Percentiles rank a stretch among this genome's conserved stretches.
Evolutionary conservation across 805 yeast genomes (phyloP).

Genomic region (Wickerhamomyces bovis): DNA sequence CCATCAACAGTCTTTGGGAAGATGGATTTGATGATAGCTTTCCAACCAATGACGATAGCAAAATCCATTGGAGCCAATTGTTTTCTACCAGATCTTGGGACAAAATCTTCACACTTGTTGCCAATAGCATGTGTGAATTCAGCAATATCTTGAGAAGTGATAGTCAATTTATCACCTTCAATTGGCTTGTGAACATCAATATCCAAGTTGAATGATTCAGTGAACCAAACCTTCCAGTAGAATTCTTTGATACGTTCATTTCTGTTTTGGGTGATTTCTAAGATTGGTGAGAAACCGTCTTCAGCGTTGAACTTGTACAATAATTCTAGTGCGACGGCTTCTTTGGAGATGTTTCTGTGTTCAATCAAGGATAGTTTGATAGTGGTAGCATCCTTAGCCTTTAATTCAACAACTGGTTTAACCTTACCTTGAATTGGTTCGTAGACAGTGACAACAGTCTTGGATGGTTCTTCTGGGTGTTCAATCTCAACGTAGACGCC

Average conservation of each 20-base stretch:
- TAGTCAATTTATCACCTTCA: constrained; percentile 59
- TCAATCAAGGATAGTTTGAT: constrained; percentile 78
- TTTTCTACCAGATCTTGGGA: constrained; percentile 75
- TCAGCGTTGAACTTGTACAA: constrained; percentile 73
- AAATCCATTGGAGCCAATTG: constrained; percentile 98
- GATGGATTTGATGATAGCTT: constrained; percentile 94
- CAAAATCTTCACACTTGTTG: constrained; percentile 94
- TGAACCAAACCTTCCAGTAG: constrained; percentile 97
- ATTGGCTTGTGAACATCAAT: constrained; percentile 69
- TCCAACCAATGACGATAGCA: constrained; percentile 98
- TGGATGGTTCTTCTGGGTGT: constrained; percentile 42
- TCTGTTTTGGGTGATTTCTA: constrained; percentile 85
- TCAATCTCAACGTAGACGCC: constrained; percentile 58
- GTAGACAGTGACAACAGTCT: constrained; percentile 55
- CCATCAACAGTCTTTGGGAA: constrained; percentile 97
- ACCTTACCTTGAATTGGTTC: constrained; percentile 71
- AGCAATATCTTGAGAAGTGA: constrained; percentile 72
- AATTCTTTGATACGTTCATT: constrained; percentile 89
- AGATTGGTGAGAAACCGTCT: constrained; percentile 93
- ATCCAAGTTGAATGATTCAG: constrained; percentile 54
- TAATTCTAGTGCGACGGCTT: constrained; percentile 70
- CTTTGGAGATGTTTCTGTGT: constrained; percentile 75
- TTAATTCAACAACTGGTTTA: constrained; percentile 61
- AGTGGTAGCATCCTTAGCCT: constrained; percentile 39
- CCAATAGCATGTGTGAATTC: constrained; percentile 97